Conservation (phyloP, 805 yeast genomes). For the Kockiozyma suomiensis region DNA sequence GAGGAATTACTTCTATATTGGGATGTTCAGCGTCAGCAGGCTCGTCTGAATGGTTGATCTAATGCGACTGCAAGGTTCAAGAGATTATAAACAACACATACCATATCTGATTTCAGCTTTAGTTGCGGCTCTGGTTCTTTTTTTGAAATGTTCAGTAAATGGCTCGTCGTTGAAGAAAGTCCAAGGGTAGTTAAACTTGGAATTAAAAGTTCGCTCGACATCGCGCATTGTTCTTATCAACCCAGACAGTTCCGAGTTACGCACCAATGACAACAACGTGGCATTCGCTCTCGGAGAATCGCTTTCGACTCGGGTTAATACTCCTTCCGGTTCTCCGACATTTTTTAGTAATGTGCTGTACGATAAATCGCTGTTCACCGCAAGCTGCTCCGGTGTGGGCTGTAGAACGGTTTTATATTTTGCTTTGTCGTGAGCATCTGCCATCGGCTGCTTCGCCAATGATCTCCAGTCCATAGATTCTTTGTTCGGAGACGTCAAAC, state of each 20-base stretch:
- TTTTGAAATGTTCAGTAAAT: conserved; percentile 61
- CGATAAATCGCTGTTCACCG: neutral
- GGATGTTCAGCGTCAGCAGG: conserved; percentile 59
- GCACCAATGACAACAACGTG: conserved; percentile 70
- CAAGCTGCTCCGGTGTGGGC: neutral
- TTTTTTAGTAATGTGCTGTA: conserved; percentile 27
- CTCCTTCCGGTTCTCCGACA: conserved; percentile 41
- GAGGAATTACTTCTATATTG: conserved; percentile 47
- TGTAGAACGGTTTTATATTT: neutral
- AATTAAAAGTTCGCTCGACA: conserved; percentile 67
- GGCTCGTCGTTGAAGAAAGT: conserved; percentile 74
- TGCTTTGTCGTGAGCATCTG: neutral
- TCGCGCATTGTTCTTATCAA: conserved; percentile 58
- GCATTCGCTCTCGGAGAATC: conserved; percentile 59
- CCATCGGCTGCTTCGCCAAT: neutral
- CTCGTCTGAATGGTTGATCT: neutral
- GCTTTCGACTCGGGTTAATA: conserved; percentile 34
- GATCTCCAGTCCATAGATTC: neutral
- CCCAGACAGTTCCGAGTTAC: conserved; percentile 60
- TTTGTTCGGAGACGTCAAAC: neutral
- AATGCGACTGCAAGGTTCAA: too few relatives aligned
- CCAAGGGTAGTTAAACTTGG: conserved; percentile 76
- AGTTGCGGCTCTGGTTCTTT: conserved; percentile 47
- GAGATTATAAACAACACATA: too few relatives aligned
- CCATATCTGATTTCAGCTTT: conserved; percentile 53